Percentiles rank a stretch among this genome's conserved stretches.
Conservation (phyloP, 768 basidiomycete species). For the Russula lepida region DNA sequence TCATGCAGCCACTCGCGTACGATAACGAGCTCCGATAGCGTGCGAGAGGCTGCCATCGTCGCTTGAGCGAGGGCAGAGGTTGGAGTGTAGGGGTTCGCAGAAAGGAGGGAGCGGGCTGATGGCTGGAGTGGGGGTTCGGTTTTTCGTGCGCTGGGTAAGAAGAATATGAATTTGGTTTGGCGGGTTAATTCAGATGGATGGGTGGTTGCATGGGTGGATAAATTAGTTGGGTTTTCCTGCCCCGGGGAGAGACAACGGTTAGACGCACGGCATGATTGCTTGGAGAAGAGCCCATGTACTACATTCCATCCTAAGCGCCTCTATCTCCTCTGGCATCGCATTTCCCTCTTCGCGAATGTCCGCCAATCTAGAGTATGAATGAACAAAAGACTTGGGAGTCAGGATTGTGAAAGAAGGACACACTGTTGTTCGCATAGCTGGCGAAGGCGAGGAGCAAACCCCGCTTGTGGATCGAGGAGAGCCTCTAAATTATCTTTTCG, state of each 20-base stretch:
- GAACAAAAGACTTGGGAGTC: background rate
- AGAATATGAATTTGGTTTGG: no score
- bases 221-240: no score
- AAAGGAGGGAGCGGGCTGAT: constrained; percentile 47
- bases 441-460: constrained; percentile 60
- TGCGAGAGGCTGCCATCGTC: constrained; percentile 56
- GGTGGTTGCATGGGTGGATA: background rate
- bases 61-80: constrained; percentile 66
- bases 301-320: constrained; percentile 60
- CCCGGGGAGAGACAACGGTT: background rate
- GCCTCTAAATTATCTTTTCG: constrained; percentile 45
- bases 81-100: constrained; percentile 76
- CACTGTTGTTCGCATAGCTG: constrained; percentile 50
- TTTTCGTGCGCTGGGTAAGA: constrained; percentile 53
- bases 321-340: constrained; percentile 44
- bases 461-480: constrained; percentile 55
- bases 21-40: constrained; percentile 67
- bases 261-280: constrained; percentile 64
- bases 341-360: constrained; percentile 43
- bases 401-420: constrained; percentile 22
- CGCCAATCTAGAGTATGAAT: constrained; percentile 35
- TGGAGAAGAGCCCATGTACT: constrained; percentile 81
- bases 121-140: constrained; percentile 41
- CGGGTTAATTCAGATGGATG: background rate
- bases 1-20: constrained; percentile 88